Conservation (phyloP, 1,284 basidiomycete species). For the Hymenochaete sp. region DNA sequence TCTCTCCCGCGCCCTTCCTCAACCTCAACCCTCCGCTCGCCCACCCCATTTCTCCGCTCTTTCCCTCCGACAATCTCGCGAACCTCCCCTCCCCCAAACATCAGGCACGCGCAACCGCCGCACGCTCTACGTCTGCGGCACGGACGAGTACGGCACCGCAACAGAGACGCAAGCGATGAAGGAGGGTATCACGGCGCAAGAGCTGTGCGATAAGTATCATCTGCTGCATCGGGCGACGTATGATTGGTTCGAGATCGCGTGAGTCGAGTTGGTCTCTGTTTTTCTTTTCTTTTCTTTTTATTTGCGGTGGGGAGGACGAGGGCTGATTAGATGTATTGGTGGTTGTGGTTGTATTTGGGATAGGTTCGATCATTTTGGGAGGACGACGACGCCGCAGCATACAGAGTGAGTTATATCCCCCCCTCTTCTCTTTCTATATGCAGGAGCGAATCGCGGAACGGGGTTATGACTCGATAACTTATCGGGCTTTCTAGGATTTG, state of each 20-base stretch:
- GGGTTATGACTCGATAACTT: conserved; percentile 5
- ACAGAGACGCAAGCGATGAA: conserved; percentile 97
- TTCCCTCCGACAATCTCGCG: conserved; percentile 7
- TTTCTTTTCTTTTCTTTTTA: no score
- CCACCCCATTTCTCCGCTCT: neutral
- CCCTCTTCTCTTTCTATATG: neutral
- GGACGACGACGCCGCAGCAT: conserved; percentile 87
- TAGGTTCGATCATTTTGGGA: conserved; percentile 95
- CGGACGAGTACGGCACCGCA: conserved; percentile 98
- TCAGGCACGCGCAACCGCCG: conserved; percentile 67
- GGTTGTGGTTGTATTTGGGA: conserved; percentile 21
- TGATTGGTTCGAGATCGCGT: conserved; percentile 89
- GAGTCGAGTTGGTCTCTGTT: conserved; percentile 24
- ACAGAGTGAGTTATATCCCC: conserved; percentile 78
- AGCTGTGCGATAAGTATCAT: conserved; percentile 93
- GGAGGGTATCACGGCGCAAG: conserved; percentile 80
- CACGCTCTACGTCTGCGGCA: conserved; percentile 88
- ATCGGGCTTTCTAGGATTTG: conserved; percentile 55
- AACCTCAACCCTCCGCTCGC: no score
- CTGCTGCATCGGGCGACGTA: conserved; percentile 88
- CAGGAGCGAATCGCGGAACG: no score
- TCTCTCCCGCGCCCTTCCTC: no score
- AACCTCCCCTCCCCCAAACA: no score
- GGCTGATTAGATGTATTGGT: conserved; percentile 4
- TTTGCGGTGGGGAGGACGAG: no score